phyloP scores from a whole-genome alignment of 805 yeast genomes.

The Saccharomyces mikatae region DNA sequence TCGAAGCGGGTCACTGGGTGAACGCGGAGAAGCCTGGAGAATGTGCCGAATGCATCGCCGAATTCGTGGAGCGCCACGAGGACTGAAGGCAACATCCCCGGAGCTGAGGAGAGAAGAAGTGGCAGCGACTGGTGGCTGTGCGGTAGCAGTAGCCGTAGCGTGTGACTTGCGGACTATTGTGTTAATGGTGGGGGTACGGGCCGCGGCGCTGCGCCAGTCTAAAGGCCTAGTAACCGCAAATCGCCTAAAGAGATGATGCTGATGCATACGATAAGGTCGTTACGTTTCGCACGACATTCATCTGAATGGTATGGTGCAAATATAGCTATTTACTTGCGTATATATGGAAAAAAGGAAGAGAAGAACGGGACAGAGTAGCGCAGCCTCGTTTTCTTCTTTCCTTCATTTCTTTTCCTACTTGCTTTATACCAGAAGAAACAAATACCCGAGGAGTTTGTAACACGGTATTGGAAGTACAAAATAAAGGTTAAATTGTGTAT shows the following conservation, averaged over 20 bases:
- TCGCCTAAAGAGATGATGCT: neutral
- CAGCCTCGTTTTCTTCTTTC: neutral
- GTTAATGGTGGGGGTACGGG: neutral
- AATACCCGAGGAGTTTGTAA: neutral
- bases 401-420: neutral
- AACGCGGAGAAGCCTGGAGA: slow-evolving; percentile 79
- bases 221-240: neutral
- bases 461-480: neutral
- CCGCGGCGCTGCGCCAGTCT: neutral
- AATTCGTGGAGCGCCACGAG: slow-evolving; percentile 47
- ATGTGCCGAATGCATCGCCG: slow-evolving; percentile 53
- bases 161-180: neutral
- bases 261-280: neutral
- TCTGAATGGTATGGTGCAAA: too few relatives aligned
- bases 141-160: neutral
- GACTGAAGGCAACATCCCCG: slow-evolving; percentile 11
- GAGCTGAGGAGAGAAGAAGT: neutral
- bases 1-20: slow-evolving; percentile 90
- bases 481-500: neutral
- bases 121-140: neutral
- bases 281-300: neutral
- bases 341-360: neutral
- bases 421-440: neutral
- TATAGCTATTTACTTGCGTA: neutral
- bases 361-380: neutral